These are phyloP conservation scores for Ascoidea tarda DNA, from an alignment of 805 yeast genomes.

Conservation along the genomic window DNA sequence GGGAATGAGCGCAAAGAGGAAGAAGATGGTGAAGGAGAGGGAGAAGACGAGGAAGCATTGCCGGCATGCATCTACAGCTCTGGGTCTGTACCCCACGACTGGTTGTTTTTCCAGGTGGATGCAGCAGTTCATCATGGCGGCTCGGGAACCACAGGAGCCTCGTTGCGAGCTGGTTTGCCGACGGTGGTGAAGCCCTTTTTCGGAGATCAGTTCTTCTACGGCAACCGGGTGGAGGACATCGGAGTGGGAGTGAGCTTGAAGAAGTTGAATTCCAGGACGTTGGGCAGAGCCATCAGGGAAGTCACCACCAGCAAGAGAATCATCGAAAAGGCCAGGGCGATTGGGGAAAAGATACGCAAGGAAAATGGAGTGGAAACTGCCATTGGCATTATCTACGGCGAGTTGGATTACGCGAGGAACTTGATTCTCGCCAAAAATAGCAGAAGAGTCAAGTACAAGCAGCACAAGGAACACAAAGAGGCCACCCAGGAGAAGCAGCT, in stretches of 20 bases:
- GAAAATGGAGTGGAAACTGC: constrained; percentile 79
- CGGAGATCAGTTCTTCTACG: constrained; percentile 93
- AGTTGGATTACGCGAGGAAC: constrained; percentile 61
- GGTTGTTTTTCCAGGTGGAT: constrained; percentile 82
- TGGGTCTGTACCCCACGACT: constrained; percentile 80
- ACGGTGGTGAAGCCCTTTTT: constrained; percentile 89
- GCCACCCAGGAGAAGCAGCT: too few relatives aligned
- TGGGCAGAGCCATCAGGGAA: constrained; percentile 55
- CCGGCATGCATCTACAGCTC: constrained; percentile 59
- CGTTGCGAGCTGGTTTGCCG: constrained; percentile 75
- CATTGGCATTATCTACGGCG: constrained; percentile 62
- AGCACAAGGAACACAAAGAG: neutral
- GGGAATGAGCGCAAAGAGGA: constrained; percentile 22
- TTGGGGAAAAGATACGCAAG: constrained; percentile 48
- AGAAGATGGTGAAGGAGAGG: constrained; percentile 21
- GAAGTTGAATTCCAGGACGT: constrained; percentile 47
- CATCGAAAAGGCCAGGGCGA: constrained; percentile 45
- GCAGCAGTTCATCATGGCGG: constrained; percentile 98
- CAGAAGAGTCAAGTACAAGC: constrained; percentile 12
- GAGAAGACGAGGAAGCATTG: constrained; percentile 26
- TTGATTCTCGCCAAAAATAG: constrained; percentile 32
- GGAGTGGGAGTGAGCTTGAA: constrained; percentile 70
- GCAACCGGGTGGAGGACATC: constrained; percentile 71
- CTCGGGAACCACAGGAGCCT: constrained; percentile 91
- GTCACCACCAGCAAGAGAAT: constrained; percentile 55